phyloP scores from a whole-genome alignment of 2,329 filamentous ascomycete species.

The Akanthomyces uredinophilus region DNA sequence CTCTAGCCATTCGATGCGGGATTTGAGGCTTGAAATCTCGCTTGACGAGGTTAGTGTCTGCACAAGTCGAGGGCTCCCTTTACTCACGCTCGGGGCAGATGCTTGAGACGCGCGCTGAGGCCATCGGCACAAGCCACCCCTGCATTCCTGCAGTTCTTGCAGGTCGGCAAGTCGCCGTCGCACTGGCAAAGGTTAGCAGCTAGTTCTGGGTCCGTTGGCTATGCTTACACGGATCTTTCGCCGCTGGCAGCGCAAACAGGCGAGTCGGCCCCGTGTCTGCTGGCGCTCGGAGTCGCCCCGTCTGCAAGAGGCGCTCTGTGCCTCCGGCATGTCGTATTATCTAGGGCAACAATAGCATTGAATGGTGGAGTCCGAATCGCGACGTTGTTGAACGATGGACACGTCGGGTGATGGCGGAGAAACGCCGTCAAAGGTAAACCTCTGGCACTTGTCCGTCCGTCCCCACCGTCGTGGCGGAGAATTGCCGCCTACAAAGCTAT shows the following conservation, averaged over 20 bases:
- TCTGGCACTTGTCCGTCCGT: neutral
- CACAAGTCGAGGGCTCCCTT: neutral
- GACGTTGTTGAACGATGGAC: neutral
- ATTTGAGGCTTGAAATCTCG: conserved; percentile 32
- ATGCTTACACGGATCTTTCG: conserved; percentile 42
- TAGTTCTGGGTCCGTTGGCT: neutral
- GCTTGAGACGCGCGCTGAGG: conserved; percentile 34
- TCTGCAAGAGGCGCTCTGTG: conserved; percentile 1
- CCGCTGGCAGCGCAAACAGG: conserved; percentile 37
- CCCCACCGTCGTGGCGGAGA: conserved; percentile 7
- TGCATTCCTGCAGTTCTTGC: conserved; percentile 39
- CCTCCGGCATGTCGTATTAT: neutral
- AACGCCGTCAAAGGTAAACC: neutral
- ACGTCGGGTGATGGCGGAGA: neutral
- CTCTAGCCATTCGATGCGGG: conserved; percentile 42
- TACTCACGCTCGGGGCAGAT: conserved; percentile 38
- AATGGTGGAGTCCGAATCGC: neutral
- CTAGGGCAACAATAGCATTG: no score
- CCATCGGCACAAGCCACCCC: conserved; percentile 38
- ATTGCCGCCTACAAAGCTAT: conserved; percentile 7
- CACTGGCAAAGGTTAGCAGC: conserved; percentile 29
- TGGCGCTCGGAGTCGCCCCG: conserved; percentile 20
- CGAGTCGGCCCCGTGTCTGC: conserved; percentile 25
- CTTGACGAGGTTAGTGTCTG: neutral
- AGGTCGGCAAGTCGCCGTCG: conserved; percentile 37